Percentiles rank a stretch among this genome's conserved stretches.
These are phyloP conservation scores for Vickermania spadyakhi DNA, from an alignment of 208 protist species.

Conservation along the genomic window DNA sequence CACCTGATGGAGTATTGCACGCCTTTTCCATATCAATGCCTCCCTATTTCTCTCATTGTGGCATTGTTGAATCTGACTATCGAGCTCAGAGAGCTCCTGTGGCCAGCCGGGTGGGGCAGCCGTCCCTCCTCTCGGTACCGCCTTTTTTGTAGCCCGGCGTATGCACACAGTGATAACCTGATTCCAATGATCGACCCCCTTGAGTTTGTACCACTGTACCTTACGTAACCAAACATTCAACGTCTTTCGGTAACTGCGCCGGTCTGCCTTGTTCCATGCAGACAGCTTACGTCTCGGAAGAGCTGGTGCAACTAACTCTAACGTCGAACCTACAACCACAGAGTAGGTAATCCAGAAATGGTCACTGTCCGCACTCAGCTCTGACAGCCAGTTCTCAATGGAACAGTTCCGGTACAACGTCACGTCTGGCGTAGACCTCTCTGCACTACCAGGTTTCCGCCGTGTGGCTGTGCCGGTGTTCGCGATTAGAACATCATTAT, in stretches of 20 bases:
- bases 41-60: too few relatives aligned
- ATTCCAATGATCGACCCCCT: neutral
- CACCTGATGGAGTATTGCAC: too few relatives aligned
- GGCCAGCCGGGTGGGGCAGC: too few relatives aligned
- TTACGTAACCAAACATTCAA: neutral
- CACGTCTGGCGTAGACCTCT: slow-evolving; percentile 1
- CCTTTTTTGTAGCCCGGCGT: too few relatives aligned
- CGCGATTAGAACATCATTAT: neutral
- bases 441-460: neutral
- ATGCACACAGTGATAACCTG: too few relatives aligned
- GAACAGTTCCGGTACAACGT: neutral
- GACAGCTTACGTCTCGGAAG: neutral
- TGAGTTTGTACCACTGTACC: neutral
- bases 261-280: neutral
- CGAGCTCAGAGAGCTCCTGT: too few relatives aligned
- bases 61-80: too few relatives aligned
- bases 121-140: too few relatives aligned
- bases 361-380: neutral
- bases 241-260: neutral
- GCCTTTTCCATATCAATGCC: too few relatives aligned
- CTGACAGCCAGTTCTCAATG: neutral
- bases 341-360: slow-evolving; percentile 1
- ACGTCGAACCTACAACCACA: neutral
- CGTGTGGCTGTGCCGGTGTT: neutral
- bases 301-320: neutral